A percentile compares a stretch with the other conserved stretches of the same genome.
Evolutionary conservation across 371 early-diverging fungal species (phyloP).

Genomic region (Apophysomyces variabilis): DNA sequence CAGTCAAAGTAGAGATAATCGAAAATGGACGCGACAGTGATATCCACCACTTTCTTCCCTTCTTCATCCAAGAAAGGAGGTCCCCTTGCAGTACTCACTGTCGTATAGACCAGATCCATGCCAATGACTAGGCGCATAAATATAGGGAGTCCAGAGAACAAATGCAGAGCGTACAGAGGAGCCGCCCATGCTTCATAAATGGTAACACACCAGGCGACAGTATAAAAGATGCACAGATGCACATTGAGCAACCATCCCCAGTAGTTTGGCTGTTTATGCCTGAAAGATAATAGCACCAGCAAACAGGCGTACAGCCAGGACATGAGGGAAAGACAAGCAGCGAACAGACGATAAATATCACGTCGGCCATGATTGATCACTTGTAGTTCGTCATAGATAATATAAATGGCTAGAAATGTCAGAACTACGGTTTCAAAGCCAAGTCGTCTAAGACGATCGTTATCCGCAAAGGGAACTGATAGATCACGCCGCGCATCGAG

Average conservation of each 20-base stretch:
- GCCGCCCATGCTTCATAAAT: constrained; percentile 22
- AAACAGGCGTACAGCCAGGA: constrained; percentile 37
- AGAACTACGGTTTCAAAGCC: constrained; percentile 17
- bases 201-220: constrained; percentile 17
- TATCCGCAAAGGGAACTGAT: constrained; percentile 25
- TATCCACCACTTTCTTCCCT: constrained; percentile 21
- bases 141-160: constrained; percentile 20
- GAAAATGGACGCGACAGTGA: constrained; percentile 24
- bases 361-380: constrained; percentile 3
- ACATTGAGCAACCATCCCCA: constrained; percentile 49
- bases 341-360: constrained; percentile 11
- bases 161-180: constrained; percentile 10
- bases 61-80: constrained; percentile 42
- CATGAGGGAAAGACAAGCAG: constrained; percentile 17
- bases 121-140: constrained; percentile 23
- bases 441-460: constrained; percentile 22
- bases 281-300: constrained; percentile 27
- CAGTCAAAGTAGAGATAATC: constrained; percentile 23
- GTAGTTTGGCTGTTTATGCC: constrained; percentile 30
- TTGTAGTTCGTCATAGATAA: constrained; percentile 15
- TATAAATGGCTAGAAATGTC: constrained; percentile 12
- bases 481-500: constrained; percentile 25
- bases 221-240: constrained; percentile 41
- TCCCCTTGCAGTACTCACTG: constrained; percentile 35
- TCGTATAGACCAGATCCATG: constrained; percentile 35